Evolutionary conservation across 2,329 filamentous ascomycete genomes (phyloP).

Genomic region (Lizonia empirigonia): DNA sequence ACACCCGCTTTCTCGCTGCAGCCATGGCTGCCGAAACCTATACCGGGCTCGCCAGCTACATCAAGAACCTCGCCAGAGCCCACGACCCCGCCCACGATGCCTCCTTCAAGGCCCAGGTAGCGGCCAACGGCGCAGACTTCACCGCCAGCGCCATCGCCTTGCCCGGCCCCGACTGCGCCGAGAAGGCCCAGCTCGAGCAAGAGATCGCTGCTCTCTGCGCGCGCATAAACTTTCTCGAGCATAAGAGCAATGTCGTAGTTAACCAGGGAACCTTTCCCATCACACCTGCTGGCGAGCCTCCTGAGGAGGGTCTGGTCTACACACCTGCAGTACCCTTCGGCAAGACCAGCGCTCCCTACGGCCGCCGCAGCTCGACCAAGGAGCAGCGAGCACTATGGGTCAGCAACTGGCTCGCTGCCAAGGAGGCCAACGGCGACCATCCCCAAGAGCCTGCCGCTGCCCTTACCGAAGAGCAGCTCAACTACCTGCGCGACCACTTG

Average conservation of each 20-base stretch:
- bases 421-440: conserved; percentile 56
- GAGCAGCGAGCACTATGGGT: conserved; percentile 52
- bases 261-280: conserved; percentile 68
- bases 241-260: conserved; percentile 68
- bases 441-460: conserved; percentile 57
- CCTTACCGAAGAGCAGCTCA: conserved; percentile 81
- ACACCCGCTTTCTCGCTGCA: conserved; percentile 28
- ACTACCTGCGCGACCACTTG: conserved; percentile 85
- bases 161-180: conserved; percentile 75
- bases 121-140: conserved; percentile 57
- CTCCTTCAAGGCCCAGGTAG: conserved; percentile 53
- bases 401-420: conserved; percentile 60
- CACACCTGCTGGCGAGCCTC: conserved; percentile 73
- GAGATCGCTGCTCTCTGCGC: conserved; percentile 80
- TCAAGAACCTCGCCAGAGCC: conserved; percentile 57
- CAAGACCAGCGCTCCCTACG: conserved; percentile 37
- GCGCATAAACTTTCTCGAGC: conserved; percentile 82
- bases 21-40: conserved; percentile 47
- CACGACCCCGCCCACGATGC: conserved; percentile 51
- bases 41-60: conserved; percentile 48
- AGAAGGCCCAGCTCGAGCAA: conserved; percentile 79
- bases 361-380: conserved; percentile 42
- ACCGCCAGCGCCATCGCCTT: conserved; percentile 67
- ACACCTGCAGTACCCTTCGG: conserved; percentile 49
- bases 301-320: conserved; percentile 59